Evolutionary conservation across 768 basidiomycete genomes (phyloP).

Genomic region (Mycena crocata): DNA sequence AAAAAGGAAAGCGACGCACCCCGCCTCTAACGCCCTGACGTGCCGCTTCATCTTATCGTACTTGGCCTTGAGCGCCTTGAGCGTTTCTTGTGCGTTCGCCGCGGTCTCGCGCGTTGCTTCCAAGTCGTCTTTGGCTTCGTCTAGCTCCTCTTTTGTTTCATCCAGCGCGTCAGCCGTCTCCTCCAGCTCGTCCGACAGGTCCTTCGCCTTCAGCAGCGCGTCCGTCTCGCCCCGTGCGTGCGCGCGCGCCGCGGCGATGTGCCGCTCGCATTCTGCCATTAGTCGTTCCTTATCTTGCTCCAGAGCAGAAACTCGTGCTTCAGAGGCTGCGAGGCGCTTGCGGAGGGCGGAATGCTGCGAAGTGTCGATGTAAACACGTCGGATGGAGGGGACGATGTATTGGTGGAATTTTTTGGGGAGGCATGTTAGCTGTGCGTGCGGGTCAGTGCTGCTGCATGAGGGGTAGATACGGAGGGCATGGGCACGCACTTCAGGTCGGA

Average conservation of each 20-base stretch:
- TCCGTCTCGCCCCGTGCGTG: slow-evolving; percentile 45
- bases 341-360: slow-evolving; percentile 38
- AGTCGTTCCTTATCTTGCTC: slow-evolving; percentile 56
- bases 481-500: slow-evolving; percentile 42
- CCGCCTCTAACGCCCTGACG: slow-evolving; percentile 23
- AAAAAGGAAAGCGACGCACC: slow-evolving; percentile 11
- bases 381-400: slow-evolving; percentile 57
- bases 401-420: slow-evolving; percentile 63
- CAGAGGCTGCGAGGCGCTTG: slow-evolving; percentile 50
- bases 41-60: slow-evolving; percentile 38
- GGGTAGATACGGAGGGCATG: neutral
- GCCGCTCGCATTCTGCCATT: slow-evolving; percentile 55
- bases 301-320: slow-evolving; percentile 51
- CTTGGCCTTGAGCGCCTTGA: slow-evolving; percentile 22
- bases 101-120: slow-evolving; percentile 31
- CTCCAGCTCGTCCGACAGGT: slow-evolving; percentile 14
- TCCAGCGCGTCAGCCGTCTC: slow-evolving; percentile 7
- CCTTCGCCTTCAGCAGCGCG: slow-evolving; percentile 33
- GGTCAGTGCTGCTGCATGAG: neutral
- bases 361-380: slow-evolving; percentile 62
- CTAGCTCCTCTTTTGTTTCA: neutral
- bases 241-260: slow-evolving; percentile 47
- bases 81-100: neutral
- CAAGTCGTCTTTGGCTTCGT: neutral
- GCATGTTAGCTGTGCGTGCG: slow-evolving; percentile 51